These are phyloP conservation scores for Skeletonema menzelii DNA, from an alignment of 108 stramenopile genomes.

Conservation along the genomic window DNA sequence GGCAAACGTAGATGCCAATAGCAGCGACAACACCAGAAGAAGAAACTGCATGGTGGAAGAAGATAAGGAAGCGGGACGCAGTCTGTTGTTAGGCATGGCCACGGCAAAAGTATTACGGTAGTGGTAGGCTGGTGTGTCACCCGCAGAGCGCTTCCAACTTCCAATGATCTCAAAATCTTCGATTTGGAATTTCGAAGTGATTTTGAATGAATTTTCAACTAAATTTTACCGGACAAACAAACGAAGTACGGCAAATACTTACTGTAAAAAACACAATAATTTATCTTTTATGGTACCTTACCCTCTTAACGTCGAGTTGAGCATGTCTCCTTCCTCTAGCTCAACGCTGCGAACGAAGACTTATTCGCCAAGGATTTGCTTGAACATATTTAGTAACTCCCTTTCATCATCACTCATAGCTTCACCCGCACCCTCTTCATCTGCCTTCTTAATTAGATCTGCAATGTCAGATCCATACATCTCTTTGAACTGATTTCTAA, in stretches of 20 bases:
- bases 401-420: slow-evolving; percentile 57
- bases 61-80: neutral
- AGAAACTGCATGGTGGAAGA: neutral
- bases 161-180: no score
- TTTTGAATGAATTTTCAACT: no score
- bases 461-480: slow-evolving; percentile 75
- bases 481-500: slow-evolving; percentile 76
- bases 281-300: no score
- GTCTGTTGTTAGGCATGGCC: neutral
- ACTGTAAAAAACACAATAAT: no score
- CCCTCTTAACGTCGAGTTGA: no score
- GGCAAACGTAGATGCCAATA: slow-evolving; percentile 10
- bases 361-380: slow-evolving; percentile 67
- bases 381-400: slow-evolving; percentile 81
- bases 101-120: no score
- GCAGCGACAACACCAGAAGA: neutral
- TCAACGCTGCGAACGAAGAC: neutral
- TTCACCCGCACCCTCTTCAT: slow-evolving; percentile 42
- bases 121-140: no score
- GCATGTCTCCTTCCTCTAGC: no score
- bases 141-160: no score
- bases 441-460: slow-evolving; percentile 72
- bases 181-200: no score
- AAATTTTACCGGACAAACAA: no score
- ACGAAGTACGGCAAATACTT: no score